These are phyloP conservation scores for Eustoma russellianum DNA, from an alignment of 257 asterid genomes.

Conservation along the genomic window DNA sequence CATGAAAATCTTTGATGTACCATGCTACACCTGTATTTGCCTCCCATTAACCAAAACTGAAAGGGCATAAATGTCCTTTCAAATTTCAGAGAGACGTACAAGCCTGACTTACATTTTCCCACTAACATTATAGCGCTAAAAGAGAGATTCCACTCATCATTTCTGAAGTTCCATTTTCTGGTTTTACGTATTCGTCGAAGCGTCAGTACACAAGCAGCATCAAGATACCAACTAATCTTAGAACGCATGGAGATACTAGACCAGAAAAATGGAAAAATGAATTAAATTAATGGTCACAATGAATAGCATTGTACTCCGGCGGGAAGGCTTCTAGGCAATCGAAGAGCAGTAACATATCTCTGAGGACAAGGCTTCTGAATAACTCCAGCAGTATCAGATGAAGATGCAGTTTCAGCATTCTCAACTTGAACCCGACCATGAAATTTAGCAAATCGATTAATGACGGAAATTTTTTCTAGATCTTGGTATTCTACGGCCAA, in stretches of 20 bases:
- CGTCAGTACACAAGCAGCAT: slow-evolving; percentile 27
- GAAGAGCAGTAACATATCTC: slow-evolving; percentile 72
- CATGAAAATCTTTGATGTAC: slow-evolving; percentile 22
- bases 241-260: too few relatives aligned
- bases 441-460: slow-evolving; percentile 74
- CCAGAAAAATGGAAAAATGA: background rate
- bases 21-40: slow-evolving; percentile 20
- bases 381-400: slow-evolving; percentile 26
- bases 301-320: slow-evolving; percentile 72
- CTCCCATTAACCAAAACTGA: slow-evolving; percentile 31
- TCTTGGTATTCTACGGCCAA: slow-evolving; percentile 73
- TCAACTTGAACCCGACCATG: slow-evolving; percentile 77
- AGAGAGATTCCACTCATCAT: slow-evolving; percentile 28
- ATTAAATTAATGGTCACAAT: slow-evolving; percentile 36
- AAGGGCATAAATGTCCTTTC: slow-evolving; percentile 28
- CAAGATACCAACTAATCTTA: slow-evolving; percentile 1
- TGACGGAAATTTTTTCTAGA: slow-evolving; percentile 65
- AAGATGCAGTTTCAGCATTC: slow-evolving; percentile 27
- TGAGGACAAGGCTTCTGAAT: slow-evolving; percentile 41
- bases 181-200: slow-evolving; percentile 22
- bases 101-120: slow-evolving; percentile 29
- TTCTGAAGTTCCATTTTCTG: slow-evolving; percentile 25
- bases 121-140: slow-evolving; percentile 35
- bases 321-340: slow-evolving; percentile 65
- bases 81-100: slow-evolving; percentile 36